phyloP scores from a whole-genome alignment of 1,284 basidiomycete genomes.

The Ceratobasidium papillatum region DNA sequence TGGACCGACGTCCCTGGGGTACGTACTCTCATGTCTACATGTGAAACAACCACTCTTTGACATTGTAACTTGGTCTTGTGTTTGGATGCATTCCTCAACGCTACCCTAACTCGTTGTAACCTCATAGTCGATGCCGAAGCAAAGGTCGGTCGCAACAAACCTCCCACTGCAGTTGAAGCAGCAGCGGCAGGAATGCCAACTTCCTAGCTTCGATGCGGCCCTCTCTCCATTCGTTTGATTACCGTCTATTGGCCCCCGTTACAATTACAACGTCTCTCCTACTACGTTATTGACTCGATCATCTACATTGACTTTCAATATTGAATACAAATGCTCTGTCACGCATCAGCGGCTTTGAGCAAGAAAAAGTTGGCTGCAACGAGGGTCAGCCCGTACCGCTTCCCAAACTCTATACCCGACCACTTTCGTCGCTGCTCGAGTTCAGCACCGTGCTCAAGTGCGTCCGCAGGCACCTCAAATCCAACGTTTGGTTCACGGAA shows the following conservation, averaged over 20 bases:
- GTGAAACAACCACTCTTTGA: neutral
- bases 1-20: slow-evolving; percentile 94
- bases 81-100: too few relatives aligned
- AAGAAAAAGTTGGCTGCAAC: slow-evolving; percentile 68
- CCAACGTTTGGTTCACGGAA: slow-evolving; percentile 64
- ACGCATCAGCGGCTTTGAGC: slow-evolving; percentile 29
- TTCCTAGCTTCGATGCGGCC: neutral
- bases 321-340: neutral
- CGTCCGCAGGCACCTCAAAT: slow-evolving; percentile 58
- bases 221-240: neutral
- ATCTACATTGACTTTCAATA: neutral
- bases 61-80: too few relatives aligned
- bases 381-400: slow-evolving; percentile 62
- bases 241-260: too few relatives aligned
- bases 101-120: neutral
- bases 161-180: neutral
- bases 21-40: slow-evolving; percentile 51
- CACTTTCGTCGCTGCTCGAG: slow-evolving; percentile 62
- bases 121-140: slow-evolving; percentile 29
- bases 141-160: slow-evolving; percentile 21
- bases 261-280: too few relatives aligned
- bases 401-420: slow-evolving; percentile 63
- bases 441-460: slow-evolving; percentile 59
- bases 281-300: neutral
- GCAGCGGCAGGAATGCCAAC: neutral